Evolutionary conservation across 176 grass and related monocot species (phyloP), one percentile per base, ranked within the genome.

Genomic region (Elaeis guineensis): DNA sequence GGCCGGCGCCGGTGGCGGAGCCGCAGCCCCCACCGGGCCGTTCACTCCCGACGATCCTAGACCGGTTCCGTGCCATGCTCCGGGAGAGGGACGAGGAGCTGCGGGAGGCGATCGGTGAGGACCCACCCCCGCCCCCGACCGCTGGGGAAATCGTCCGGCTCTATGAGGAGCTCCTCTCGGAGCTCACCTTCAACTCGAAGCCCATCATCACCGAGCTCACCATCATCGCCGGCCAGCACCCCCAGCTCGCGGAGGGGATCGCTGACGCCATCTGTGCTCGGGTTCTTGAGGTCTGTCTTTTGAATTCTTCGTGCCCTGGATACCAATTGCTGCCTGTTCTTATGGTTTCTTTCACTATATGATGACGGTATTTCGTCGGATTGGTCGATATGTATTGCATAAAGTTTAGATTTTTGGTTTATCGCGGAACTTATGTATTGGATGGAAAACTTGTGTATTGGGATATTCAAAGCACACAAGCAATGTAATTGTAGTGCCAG

Each of bases 141-240:
- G 28, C 53, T 17, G 28, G 51, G 28, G 86, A 77, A 59, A 74
- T 96, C 56, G 86, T 96, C 55, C 55, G 64, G 15, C 63, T 75
- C 19, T 96, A 90, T 67, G 80, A 72, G 56, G 80, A 87, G 78
- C 62, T 70, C 44, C 80, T 96, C 50, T 57, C 71, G 16, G 94
- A 89, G 58, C 94, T 99, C 52, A 89, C 82, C 59, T 89, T 93
- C 88, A 99, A 99, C 78, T 99, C 87, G 63, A 99, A 99, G 82
- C 94, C 94, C 15, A 89, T 89, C 70, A 93, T 99, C 67, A 90
- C 86, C 21, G 91, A 96, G 49, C 91, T 96, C 17, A 96, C 91
- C 25, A 85, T 96, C 72, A 81, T 96, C 59, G 91, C 91, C 0
- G 91, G 77, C 0, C 77, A 90, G 61, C 80, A 96, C 50, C 71